These are phyloP conservation scores for Platismatia glauca DNA, from an alignment of 495 filamentous ascomycete species.

Conservation along the genomic window DNA sequence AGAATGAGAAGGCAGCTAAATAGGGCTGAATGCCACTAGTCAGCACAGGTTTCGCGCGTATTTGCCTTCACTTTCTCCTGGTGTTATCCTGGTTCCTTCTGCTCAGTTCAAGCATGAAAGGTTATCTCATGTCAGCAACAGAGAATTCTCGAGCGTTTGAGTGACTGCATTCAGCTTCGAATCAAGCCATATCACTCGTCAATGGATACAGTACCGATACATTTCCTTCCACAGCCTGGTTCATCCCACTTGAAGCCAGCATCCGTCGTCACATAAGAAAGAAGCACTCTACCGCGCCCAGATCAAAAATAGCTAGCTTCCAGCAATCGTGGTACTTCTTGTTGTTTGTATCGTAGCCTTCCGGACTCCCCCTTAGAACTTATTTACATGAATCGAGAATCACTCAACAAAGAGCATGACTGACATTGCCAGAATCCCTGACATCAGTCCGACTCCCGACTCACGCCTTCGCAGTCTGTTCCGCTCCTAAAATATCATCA, in stretches of 20 bases:
- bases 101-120: neutral
- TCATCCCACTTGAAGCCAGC: neutral
- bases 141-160: neutral
- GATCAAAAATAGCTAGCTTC: neutral
- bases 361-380: neutral
- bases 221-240: neutral
- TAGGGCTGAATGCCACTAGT: constrained; percentile 1
- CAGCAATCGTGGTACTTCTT: neutral
- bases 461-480: constrained; percentile 10
- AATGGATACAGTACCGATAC: no score
- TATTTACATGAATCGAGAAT: neutral
- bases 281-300: neutral
- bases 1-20: neutral
- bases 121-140: neutral
- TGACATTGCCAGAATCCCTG: neutral
- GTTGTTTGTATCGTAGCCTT: neutral
- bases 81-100: neutral
- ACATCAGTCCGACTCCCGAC: neutral
- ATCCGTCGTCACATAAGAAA: neutral
- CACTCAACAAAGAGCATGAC: neutral
- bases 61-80: neutral
- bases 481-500: constrained; percentile 48
- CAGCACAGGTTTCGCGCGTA: neutral
- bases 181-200: neutral
- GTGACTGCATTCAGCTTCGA: neutral